These are phyloP conservation scores for Pichia terricola DNA, from an alignment of 1,139 yeast genomes.

Conservation along the genomic window DNA sequence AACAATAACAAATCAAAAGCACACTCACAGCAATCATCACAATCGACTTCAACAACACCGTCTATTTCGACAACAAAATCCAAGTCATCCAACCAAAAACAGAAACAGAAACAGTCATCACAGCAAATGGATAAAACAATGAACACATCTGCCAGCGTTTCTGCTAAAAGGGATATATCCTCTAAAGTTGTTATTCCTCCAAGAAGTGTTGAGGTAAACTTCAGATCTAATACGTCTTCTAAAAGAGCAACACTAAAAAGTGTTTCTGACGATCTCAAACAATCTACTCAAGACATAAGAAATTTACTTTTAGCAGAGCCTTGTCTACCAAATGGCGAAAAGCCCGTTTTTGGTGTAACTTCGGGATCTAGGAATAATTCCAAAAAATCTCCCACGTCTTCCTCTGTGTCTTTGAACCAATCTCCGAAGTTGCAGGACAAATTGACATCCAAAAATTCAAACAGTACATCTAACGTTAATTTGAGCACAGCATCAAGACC, in stretches of 20 bases:
- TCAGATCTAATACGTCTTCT: slow-evolving; percentile 7
- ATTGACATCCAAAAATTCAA: slow-evolving; percentile 36
- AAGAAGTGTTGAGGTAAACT: slow-evolving; percentile 12
- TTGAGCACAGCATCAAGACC: slow-evolving; percentile 14
- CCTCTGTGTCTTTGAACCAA: background rate
- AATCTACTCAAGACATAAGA: slow-evolving; percentile 18
- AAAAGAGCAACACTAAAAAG: slow-evolving; percentile 16
- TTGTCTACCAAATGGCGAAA: background rate
- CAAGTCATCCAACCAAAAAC: too few relatives aligned
- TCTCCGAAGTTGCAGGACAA: slow-evolving; percentile 12
- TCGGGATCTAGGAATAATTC: background rate
- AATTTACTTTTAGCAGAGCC: slow-evolving; percentile 12
- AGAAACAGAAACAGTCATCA: background rate
- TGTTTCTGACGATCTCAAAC: slow-evolving; percentile 14
- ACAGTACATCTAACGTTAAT: slow-evolving; percentile 12
- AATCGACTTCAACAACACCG: background rate
- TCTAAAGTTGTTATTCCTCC: slow-evolving; percentile 18
- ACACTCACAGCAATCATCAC: background rate
- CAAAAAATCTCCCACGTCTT: background rate
- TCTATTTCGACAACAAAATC: background rate
- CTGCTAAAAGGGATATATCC: background rate
- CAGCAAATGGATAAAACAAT: background rate
- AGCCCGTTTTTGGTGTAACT: background rate
- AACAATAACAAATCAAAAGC: background rate
- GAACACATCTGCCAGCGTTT: background rate